Conservation (phyloP, 2,329 filamentous ascomycete genomes). For the Pyricularia pennisetigena region DNA sequence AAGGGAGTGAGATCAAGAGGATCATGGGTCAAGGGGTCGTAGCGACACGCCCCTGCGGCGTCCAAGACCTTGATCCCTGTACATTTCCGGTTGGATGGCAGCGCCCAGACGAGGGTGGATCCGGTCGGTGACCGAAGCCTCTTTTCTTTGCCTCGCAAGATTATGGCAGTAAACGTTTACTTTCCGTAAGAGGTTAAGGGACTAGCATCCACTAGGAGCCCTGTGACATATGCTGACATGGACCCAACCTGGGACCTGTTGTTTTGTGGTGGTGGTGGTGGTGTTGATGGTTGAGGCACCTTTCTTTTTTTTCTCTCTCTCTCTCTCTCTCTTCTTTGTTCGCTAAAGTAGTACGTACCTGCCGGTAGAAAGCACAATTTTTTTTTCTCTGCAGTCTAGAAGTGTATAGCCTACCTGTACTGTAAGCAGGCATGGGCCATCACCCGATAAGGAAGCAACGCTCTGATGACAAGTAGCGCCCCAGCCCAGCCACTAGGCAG, state of each 20-base stretch:
- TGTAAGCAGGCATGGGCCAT: neutral
- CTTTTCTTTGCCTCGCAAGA: neutral
- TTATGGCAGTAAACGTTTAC: neutral
- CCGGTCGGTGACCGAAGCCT: neutral
- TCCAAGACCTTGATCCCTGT: neutral
- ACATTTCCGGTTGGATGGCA: neutral
- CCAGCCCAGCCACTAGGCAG: neutral
- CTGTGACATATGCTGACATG: neutral
- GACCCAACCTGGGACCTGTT: neutral
- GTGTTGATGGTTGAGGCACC: neutral
- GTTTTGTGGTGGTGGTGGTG: neutral
- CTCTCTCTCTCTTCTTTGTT: no score
- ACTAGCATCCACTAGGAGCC: neutral
- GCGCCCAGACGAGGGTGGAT: neutral
- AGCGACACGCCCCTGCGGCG: conserved; percentile 3
- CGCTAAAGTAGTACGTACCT: no score
- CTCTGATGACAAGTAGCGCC: neutral
- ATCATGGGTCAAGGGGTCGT: neutral
- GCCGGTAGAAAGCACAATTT: neutral
- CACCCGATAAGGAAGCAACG: neutral
- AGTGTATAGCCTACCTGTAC: neutral
- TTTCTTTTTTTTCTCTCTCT: neutral
- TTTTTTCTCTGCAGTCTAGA: neutral
- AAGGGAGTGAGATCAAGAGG: conserved; percentile 4
- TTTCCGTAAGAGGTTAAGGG: neutral